Evolutionary conservation across 75 land plant species (phyloP), one percentile per base, ranked within the genome.

Genomic region (Cunninghamia lanceolata): DNA sequence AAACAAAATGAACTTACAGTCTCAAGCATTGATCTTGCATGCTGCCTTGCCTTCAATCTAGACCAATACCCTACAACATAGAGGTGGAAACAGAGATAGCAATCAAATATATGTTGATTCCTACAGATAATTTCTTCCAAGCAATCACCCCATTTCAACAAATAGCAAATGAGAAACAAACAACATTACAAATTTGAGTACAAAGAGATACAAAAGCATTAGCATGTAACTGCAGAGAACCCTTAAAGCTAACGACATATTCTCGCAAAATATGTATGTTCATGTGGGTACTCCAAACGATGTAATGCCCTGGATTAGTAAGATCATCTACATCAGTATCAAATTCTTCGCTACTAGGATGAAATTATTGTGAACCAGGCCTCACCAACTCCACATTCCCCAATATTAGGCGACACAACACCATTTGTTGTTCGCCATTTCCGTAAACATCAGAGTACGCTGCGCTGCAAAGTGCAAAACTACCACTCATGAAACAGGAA

Each of bases 401-500:
- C 87, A 91, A 52, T 50, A 91, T 85, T 53, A 88, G 89, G 34
- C 86, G 86, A 75, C 94, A 93, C 78, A 93, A 80, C 35, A 93
- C 86, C 85, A 93, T 87, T 79, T 93, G 93, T 77, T 91, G 94
- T 53, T 87, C 90, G 34, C 93, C 93, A 56, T 89, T 93, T 89
- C 91, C 94, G 87, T 93, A 92, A 93, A 86, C 85, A 93, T 93
- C 94, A 73, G 92, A 76, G 85, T 88, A 88, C 80, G 76, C 16
- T 32, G 86, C 74, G 86, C 93, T 93, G 86, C 46, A 50, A 81
- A 50, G 0, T 6, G 40, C 17, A 35, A 39, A 36, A 16, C 17
- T 42, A 21, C 16, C 68, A 38, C 82, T 10, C 35, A 19, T 86
- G 56, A 25, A 78, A 84, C 56, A 85, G 88, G 88, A 34, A 94